Base-by-base conservation (phyloP, 352 stramenopile genomes). In the Phytophthora cryptogea region DNA sequence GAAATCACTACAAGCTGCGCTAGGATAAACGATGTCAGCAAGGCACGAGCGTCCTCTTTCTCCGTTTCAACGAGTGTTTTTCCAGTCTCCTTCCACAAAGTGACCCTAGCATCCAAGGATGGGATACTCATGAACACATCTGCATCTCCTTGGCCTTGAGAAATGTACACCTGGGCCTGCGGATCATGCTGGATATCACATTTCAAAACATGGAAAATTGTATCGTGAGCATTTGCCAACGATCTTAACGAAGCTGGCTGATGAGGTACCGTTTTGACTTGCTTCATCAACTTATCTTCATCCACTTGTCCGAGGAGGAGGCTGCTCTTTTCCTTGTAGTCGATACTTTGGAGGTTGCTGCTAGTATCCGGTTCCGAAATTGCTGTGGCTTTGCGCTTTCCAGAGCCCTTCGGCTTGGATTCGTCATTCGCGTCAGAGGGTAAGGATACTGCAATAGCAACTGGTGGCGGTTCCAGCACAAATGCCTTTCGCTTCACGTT, bases 121-220 rank as follows among this genome's bases (percentile, higher is more conserved):
- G 85, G 85, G 40, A 94, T 92, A 47, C 78, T 94, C 66, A 94
- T 84, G 55, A 92, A 87, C 30, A 89, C 82, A 14, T 94, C 85
- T 3, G 82, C 80, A 45, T 88, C 83, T 52, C 83, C 76, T 27
- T 88, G 84, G 0, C 83, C 83, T 52, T 90, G 81, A n/a, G 84
- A 91, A 52, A 91, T 80, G 50, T 91, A 92, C 14, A 92, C 80
- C 37, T 90, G 79, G 2, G 83, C 74, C 37, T 84, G 70, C 11
- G 71, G 59, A 31, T 92, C 78, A 36, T 92, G 76, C 85, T 94
- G 51, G 16, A 3, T 11, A 32, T 4, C 10, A 49, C 2, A 17
- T 17, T 23, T 54, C 32, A 47, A 43, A 8, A 42, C 35, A 58
- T 5, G 17, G 16, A 23, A 27, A 17, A 53, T 23, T 11, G 20